Percentiles rank a stretch among this genome's conserved stretches.
Conservation (phyloP, 2,329 filamentous ascomycete genomes). For the Cryoendolithus antarcticus region DNA sequence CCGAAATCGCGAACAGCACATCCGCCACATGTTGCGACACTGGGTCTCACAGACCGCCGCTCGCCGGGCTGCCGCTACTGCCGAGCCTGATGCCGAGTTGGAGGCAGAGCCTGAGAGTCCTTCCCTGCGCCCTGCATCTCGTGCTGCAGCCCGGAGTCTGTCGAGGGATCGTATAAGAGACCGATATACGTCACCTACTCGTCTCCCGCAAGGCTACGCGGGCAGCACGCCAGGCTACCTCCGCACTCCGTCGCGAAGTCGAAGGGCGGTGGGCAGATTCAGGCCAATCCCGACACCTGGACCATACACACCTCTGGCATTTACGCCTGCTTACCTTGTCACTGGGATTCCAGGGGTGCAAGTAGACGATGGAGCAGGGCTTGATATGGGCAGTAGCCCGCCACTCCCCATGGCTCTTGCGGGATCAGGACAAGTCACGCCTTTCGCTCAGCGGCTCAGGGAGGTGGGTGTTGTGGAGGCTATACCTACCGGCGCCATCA, state of each 20-base stretch:
- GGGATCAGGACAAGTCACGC: slow-evolving; percentile 21
- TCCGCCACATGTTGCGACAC: slow-evolving; percentile 41
- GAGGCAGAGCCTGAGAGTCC: slow-evolving; percentile 18
- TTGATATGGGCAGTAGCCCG: too few relatives aligned
- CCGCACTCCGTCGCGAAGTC: slow-evolving; percentile 31
- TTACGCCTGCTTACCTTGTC: slow-evolving; percentile 14
- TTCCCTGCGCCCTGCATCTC: slow-evolving; percentile 18
- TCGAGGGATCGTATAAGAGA: slow-evolving; percentile 2
- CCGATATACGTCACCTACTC: slow-evolving; percentile 1
- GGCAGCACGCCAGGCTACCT: slow-evolving; percentile 26
- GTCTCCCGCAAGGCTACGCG: slow-evolving; percentile 1
- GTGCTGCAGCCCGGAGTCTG: slow-evolving; percentile 14
- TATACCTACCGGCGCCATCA: background rate
- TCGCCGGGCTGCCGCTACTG: slow-evolving; percentile 7
- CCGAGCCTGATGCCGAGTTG: slow-evolving; percentile 1
- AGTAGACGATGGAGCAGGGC: too few relatives aligned
- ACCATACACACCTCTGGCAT: slow-evolving; percentile 18
- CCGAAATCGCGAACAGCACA: slow-evolving; percentile 42
- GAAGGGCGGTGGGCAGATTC: slow-evolving; percentile 14
- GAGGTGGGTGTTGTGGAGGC: slow-evolving; percentile 17
- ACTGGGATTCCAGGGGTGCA: slow-evolving; percentile 8
- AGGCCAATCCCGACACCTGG: slow-evolving; percentile 19
- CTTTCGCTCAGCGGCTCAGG: slow-evolving; percentile 26
- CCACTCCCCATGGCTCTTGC: too few relatives aligned
- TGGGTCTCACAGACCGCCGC: slow-evolving; percentile 38